Evolutionary conservation across 2,329 filamentous ascomycete species (phyloP).

Genomic region (Sporothrix luriei): DNA sequence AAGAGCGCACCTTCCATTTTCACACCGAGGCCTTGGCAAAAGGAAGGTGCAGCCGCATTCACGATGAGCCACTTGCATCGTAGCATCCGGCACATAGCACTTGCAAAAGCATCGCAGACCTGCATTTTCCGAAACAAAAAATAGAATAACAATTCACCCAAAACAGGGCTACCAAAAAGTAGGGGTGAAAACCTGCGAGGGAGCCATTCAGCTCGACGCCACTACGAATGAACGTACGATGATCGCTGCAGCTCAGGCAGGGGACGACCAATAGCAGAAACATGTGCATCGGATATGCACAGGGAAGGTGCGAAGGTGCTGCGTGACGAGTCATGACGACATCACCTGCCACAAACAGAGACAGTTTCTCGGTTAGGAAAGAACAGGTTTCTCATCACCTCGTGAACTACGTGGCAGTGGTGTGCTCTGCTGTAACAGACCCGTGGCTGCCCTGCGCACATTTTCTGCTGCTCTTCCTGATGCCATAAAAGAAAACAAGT

Average conservation of each 20-base stretch:
- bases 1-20: neutral
- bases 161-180: neutral
- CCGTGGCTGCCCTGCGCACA: conserved; percentile 10
- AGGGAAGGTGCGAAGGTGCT: conserved; percentile 13
- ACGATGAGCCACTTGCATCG: neutral
- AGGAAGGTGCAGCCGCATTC: neutral
- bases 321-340: conserved; percentile 17
- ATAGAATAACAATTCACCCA: neutral
- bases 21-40: neutral
- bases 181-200: neutral
- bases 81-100: neutral
- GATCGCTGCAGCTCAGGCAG: neutral
- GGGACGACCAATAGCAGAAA: conserved; percentile 15
- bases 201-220: neutral
- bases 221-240: neutral
- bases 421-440: neutral
- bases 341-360: conserved; percentile 17
- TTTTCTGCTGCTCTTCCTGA: neutral
- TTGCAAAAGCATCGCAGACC: conserved; percentile 1
- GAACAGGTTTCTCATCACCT: conserved; percentile 16
- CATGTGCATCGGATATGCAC: neutral
- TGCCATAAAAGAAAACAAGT: conserved; percentile 1
- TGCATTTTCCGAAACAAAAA: neutral
- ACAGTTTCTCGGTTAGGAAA: neutral
- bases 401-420: conserved; percentile 7